A percentile compares a stretch with the other conserved stretches of the same genome.
Conservation (phyloP, 352 stramenopile genomes). For the Globisporangium acanthophoron region DNA sequence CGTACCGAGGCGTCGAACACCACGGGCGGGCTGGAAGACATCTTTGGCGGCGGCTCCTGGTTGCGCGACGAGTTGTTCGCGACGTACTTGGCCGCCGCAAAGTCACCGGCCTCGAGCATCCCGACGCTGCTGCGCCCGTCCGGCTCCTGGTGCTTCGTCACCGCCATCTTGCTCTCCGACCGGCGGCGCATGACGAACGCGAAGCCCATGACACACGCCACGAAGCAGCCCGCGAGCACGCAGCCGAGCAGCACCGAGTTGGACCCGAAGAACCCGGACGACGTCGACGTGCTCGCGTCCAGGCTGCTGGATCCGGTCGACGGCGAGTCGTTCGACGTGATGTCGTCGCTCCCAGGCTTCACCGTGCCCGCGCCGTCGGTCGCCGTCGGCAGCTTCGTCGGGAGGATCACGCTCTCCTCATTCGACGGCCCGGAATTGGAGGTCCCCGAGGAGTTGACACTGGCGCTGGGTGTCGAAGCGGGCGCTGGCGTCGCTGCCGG, state of each 20-base stretch:
- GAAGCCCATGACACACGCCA: slow-evolving; percentile 23
- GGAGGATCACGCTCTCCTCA: slow-evolving; percentile 1
- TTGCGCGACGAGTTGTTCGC: slow-evolving; percentile 42
- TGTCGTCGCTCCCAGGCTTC: slow-evolving; percentile 5
- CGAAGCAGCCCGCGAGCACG: slow-evolving; percentile 29
- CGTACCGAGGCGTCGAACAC: slow-evolving; percentile 34
- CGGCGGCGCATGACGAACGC: slow-evolving; percentile 44
- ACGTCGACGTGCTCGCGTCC: slow-evolving; percentile 9
- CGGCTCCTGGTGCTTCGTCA: slow-evolving; percentile 21
- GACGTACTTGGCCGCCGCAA: slow-evolving; percentile 27
- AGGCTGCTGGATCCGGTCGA: slow-evolving; percentile 7
- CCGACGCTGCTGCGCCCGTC: slow-evolving; percentile 22
- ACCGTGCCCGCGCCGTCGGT: slow-evolving; percentile 1
- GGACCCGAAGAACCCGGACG: slow-evolving; percentile 12
- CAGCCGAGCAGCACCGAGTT: slow-evolving; percentile 35
- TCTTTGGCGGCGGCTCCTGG: slow-evolving; percentile 28
- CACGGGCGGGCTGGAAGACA: slow-evolving; percentile 27
- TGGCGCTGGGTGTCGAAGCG: slow-evolving; percentile 6
- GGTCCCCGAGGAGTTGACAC: background rate
- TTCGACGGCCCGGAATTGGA: background rate
- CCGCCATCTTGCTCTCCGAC: slow-evolving; percentile 24
- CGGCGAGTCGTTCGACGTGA: background rate
- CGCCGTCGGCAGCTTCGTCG: background rate
- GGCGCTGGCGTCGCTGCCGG: slow-evolving; percentile 4
- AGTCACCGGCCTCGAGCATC: slow-evolving; percentile 34